Base-by-base conservation (phyloP, 2,329 filamentous ascomycete species). In the Nemania sp. region DNA sequence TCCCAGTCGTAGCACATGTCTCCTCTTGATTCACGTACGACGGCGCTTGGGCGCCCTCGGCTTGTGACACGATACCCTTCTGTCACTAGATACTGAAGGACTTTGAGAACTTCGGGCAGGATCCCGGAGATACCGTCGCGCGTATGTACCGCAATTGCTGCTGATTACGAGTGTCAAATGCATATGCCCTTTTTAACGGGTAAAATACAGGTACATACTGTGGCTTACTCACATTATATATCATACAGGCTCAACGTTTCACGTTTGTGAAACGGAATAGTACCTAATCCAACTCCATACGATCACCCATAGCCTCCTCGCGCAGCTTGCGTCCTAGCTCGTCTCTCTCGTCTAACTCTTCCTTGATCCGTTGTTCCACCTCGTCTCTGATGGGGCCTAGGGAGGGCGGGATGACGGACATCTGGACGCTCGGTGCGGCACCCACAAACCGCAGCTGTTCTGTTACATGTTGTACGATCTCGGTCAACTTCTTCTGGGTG, bases 381-480 rank as follows among this genome's bases (percentile, higher is more conserved):
- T 90, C 85, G 59, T 89, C 85, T 65, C 90, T 80, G 11, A 90
- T 81, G 43, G 81, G 86, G 17, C 83, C 81, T 6, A 95, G 81
- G 71, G 94, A 91, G 0, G 90, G 89, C 10, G 91, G 92, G 54
- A 97, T 90, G 46, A 87, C 83, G 67, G 87, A 86, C 77, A 92
- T 90, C 74, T 96, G 92, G 29, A 96, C 91, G 69, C 92, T 96
- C 0, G 95, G 95, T 7, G 92, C 91, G 39, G 87, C 85, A 70
- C 90, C 83, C 54, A 98, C 87, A 72, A 96, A 97, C 25, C 91
- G 84, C 65, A 99, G 77, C 76, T 98, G 93, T 74, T 96, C 91
- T 45, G 87, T 86, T 45, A 97, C 88, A 60, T 91, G 87, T 72
- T 89, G 83, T 3, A 96, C 83, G 45, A 97, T 88, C 35, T 89